Percentiles rank a stretch among this genome's conserved stretches.
Conservation (phyloP, 805 yeast species). For the Debaryomyces tyrocola region DNA sequence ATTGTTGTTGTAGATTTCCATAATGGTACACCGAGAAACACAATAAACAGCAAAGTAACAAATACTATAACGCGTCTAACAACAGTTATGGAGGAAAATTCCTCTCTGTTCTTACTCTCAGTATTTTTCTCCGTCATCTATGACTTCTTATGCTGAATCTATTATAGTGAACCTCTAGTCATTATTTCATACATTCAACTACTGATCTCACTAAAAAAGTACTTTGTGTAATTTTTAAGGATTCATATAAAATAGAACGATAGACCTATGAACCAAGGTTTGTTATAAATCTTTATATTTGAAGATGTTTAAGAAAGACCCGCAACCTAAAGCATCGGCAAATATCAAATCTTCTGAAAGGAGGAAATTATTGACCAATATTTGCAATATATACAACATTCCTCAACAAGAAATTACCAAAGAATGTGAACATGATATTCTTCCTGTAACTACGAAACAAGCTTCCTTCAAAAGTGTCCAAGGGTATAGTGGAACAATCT, state of each 20-base stretch:
- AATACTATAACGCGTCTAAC: slow-evolving; percentile 3
- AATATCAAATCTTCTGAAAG: slow-evolving; percentile 84
- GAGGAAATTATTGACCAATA: slow-evolving; percentile 46
- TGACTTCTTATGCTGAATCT: background rate
- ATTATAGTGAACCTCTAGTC: background rate
- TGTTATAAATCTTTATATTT: background rate
- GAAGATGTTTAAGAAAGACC: slow-evolving; percentile 54
- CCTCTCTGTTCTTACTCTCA: slow-evolving; percentile 1
- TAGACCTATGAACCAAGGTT: too few relatives aligned
- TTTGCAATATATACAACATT: slow-evolving; percentile 44
- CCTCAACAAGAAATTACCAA: slow-evolving; percentile 40
- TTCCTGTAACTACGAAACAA: slow-evolving; percentile 60
- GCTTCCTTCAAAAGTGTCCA: slow-evolving; percentile 58
- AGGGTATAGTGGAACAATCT: slow-evolving; percentile 60
- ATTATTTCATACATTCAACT: background rate
- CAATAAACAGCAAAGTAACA: slow-evolving; percentile 3
- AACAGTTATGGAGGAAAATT: background rate
- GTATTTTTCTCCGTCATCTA: slow-evolving; percentile 1
- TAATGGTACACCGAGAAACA: slow-evolving; percentile 51
- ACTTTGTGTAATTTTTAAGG: too few relatives aligned
- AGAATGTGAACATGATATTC: slow-evolving; percentile 37
- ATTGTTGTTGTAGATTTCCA: slow-evolving; percentile 63
- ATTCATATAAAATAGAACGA: too few relatives aligned
- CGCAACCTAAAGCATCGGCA: slow-evolving; percentile 68
- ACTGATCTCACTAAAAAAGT: background rate